A percentile compares a stretch with the other conserved stretches of the same genome.
Evolutionary conservation across 2,329 filamentous ascomycete genomes (phyloP).

Genomic region (Fusarium nelsonii): DNA sequence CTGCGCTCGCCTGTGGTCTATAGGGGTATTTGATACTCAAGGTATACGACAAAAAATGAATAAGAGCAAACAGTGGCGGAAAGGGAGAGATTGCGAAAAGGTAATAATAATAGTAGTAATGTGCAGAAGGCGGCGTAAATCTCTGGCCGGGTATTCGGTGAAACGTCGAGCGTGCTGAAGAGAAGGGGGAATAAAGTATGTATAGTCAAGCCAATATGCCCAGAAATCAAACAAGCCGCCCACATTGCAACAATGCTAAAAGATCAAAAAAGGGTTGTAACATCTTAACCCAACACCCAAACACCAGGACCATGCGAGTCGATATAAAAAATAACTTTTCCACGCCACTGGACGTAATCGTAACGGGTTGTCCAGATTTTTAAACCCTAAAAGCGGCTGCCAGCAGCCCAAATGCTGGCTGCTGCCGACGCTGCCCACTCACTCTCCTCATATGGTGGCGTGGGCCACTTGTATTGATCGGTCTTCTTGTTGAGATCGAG

Average conservation of each 20-base stretch:
- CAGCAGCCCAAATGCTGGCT: constrained; percentile 82
- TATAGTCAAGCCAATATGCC: constrained; percentile 47
- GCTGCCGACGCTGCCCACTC: constrained; percentile 90
- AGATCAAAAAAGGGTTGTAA: constrained; percentile 31
- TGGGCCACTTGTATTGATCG: constrained; percentile 83
- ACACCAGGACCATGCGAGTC: constrained; percentile 49
- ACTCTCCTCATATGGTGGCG: constrained; percentile 92
- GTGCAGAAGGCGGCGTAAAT: constrained; percentile 41
- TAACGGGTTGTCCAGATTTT: constrained; percentile 26
- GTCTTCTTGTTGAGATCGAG: constrained; percentile 74
- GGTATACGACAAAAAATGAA: constrained; percentile 43
- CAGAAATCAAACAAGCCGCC: constrained; percentile 44
- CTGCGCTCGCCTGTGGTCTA: constrained; percentile 54
- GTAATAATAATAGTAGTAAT: constrained; percentile 35
- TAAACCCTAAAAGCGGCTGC: constrained; percentile 68
- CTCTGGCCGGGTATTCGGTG: constrained; percentile 49
- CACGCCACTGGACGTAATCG: constrained; percentile 46
- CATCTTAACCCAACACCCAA: constrained; percentile 47
- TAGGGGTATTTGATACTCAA: constrained; percentile 55
- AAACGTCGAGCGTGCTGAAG: constrained; percentile 42
- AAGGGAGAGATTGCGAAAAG: constrained; percentile 40
- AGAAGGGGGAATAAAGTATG: constrained; percentile 48
- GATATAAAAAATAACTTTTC: constrained; percentile 46
- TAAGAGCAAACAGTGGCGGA: constrained; percentile 39
- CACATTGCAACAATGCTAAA: constrained; percentile 37